These are phyloP conservation scores for Agaricus bisporus DNA, from an alignment of 768 basidiomycete genomes.

Conservation along the genomic window DNA sequence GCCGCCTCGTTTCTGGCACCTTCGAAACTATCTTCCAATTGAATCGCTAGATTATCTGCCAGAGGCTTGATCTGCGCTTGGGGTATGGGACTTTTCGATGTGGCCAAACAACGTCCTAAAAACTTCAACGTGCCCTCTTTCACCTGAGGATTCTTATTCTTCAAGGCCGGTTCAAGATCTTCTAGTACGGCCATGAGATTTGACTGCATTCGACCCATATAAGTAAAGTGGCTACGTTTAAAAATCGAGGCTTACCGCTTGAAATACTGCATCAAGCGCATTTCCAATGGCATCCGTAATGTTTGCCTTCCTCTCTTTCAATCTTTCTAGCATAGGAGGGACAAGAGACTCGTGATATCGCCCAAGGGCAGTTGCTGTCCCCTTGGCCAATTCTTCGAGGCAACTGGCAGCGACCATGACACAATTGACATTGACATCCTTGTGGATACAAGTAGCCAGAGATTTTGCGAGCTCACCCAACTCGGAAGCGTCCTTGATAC, in stretches of 20 bases:
- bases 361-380: conserved; percentile 68
- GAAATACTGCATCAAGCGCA: conserved; percentile 85
- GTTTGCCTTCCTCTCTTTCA: conserved; percentile 91
- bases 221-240: conserved; percentile 5
- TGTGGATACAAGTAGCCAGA: conserved; percentile 73
- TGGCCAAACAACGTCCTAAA: conserved; percentile 68
- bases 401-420: conserved; percentile 85
- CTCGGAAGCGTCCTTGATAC: conserved; percentile 76
- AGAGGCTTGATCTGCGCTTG: conserved; percentile 76
- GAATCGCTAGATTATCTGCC: conserved; percentile 63
- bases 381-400: conserved; percentile 81
- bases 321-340: conserved; percentile 72
- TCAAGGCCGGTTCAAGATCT: conserved; percentile 70
- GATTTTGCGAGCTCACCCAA: conserved; percentile 71
- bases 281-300: conserved; percentile 87
- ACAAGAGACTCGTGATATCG: conserved; percentile 69
- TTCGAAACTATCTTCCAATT: conserved; percentile 86
- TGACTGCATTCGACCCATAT: conserved; percentile 41
- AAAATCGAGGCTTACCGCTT: conserved; percentile 51
- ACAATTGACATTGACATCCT: conserved; percentile 93
- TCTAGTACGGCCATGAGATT: conserved; percentile 76
- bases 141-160: conserved; percentile 94
- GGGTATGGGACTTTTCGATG: conserved; percentile 63
- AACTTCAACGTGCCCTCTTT: conserved; percentile 92
- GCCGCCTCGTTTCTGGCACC: conserved; percentile 91